A percentile compares a stretch with the other conserved stretches of the same genome.
These are phyloP conservation scores for Fusarium robinianum DNA, from an alignment of 2,329 filamentous ascomycete genomes.

Conservation along the genomic window DNA sequence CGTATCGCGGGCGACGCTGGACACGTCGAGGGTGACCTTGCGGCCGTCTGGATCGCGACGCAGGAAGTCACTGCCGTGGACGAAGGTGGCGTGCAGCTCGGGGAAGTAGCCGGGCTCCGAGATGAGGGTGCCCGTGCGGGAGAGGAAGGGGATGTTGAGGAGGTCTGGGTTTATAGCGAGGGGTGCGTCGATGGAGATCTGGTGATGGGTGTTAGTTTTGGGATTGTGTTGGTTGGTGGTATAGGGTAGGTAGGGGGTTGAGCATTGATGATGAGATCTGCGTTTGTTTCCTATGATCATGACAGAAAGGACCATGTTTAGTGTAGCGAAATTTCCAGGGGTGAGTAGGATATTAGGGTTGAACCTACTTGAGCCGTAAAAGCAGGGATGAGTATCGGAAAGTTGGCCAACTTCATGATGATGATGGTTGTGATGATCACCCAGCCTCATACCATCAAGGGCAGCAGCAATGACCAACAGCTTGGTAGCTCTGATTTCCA, in stretches of 20 bases:
- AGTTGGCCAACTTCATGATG: constrained; percentile 41
- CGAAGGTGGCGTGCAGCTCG: constrained; percentile 43
- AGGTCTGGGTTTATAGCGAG: constrained; percentile 41
- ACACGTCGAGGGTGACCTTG: constrained; percentile 46
- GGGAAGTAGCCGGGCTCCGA: constrained; percentile 45
- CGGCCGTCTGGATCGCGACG: constrained; percentile 45
- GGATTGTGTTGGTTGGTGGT: no score
- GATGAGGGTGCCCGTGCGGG: constrained; percentile 38
- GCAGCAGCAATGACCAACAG: background rate
- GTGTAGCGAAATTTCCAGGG: no score
- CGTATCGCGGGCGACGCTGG: constrained; percentile 40
- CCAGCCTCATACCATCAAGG: constrained; percentile 17
- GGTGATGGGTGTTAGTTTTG: background rate
- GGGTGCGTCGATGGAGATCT: constrained; percentile 43
- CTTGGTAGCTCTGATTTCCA: background rate
- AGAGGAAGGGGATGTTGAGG: constrained; percentile 42
- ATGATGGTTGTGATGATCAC: background rate
- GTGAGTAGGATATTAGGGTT: background rate
- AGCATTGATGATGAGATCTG: no score
- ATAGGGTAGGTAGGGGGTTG: background rate
- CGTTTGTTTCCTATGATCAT: no score
- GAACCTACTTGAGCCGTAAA: constrained; percentile 44
- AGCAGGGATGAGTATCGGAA: constrained; percentile 45
- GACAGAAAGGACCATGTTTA: no score
- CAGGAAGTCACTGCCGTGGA: constrained; percentile 48